Base-by-base conservation (phyloP, 352 stramenopile genomes). In the Phytopythium delawarense region DNA sequence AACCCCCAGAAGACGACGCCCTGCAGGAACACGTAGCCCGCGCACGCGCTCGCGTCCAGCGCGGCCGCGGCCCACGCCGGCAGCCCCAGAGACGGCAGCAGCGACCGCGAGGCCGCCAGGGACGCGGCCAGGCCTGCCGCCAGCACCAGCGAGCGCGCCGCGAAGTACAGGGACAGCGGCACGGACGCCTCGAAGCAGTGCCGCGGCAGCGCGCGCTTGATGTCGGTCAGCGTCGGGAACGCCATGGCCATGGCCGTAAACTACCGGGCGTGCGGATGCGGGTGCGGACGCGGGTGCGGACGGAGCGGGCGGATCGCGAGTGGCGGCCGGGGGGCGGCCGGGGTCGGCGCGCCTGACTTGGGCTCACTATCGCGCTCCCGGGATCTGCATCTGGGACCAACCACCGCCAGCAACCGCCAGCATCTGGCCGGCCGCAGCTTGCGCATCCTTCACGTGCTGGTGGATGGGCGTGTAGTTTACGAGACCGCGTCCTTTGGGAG, bases 1-100 rank as follows among this genome's bases (percentile, higher is more conserved):
- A 94, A 87, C 20, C 84, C 84, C 84, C 82, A 92, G 69, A 94
- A 91, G 49, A 91, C 75, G 60, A 92, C 67, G 42, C 84, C 83
- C 62, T 91, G 84, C 53, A 90, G 66, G 60, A 88, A 74, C 28
- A 90, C 64, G 74, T 94, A 94, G 46, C 56, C 63, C 23, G 40
- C 56, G 66, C 79, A 91, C 1, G 89, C 61, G 5, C 69, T 66
- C 30, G 64, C 65, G 57, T 91, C 78, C 52, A 88, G 63, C 30
- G 60, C 59, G 39, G 59, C 66, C 18, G 69, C 62, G 7, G n/a
- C 51, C 6, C 15, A 20, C 18, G 51, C 32, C 6, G 51, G 23
- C 7, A 20, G 7, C 8, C 15, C 51, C 32, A 57, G 35, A 0
- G 25, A 13, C n/a, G 78, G 67, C 46, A 52, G 21, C 9, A 34